Evolutionary conservation across 2,329 filamentous ascomycete species (phyloP), one percentile per base, ranked within the genome.

Genomic region (Penicillium concentricum): DNA sequence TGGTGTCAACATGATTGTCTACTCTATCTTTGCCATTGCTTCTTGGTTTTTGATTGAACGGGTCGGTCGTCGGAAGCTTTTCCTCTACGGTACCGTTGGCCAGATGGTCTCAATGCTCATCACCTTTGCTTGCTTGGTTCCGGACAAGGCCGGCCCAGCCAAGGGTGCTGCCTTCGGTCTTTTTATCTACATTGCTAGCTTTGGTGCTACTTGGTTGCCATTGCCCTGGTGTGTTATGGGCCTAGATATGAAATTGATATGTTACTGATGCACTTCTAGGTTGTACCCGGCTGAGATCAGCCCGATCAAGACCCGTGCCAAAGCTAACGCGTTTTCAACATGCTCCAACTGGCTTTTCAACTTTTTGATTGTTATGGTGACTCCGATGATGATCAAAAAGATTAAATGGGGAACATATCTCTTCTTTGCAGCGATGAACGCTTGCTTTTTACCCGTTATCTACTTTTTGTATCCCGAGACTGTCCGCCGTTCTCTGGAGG

Each of bases 111-210:
- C 58, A 24, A 62, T 67, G 59, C 45, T 65, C 10, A 54, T 69
- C 20, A 63, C 57, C n/a, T 63, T 69, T 24, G 63, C 53, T 18
- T 69, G 66, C 13, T 52, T 68, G 44, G 62, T 69, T 30, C 58
- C 58, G 1, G 59, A 50, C 4, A 54, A 34, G 13, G 18, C 43
- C 0, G 50, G 50, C 10, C 46, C 58, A 10, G 62, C 65, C 12
- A 67, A 66, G 46, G 66, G 67, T 38, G 64, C 66, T 16, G 61
- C 61, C 4, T 57, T 68, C 3, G 63, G 66, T 85, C 26, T 87
- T 16, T 88, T 88, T 71, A 81, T 81, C 6, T 88, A 86, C 72
- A 87, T 87, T 58, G 83, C 84, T 4, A 84, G 83, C 51, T 88
- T 87, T 58, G 85, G 84, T 20, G 83, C 84, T 0, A 86, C 82